Percentiles rank a stretch among this genome's conserved stretches.
Conservation (phyloP, 179 eudicot genomes). For the Corrigiola litoralis region DNA sequence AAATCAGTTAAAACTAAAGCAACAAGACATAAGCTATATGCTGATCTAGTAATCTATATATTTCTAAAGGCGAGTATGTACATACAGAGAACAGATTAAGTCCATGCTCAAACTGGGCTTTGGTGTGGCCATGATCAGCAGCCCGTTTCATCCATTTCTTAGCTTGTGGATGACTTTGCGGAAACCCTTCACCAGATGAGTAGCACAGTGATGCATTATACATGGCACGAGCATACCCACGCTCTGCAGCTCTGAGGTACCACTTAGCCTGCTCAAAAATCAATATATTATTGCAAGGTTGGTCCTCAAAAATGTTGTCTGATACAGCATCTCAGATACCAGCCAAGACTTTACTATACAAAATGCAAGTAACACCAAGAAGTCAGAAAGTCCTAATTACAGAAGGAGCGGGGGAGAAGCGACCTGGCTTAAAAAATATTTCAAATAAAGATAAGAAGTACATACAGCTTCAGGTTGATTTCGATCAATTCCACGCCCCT, state of each 20-base stretch:
- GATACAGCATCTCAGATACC: neutral
- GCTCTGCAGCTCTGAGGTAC: constrained; percentile 81
- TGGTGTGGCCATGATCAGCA: constrained; percentile 86
- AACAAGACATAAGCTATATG: too few relatives aligned
- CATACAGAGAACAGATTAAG: constrained; percentile 66
- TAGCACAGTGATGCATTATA: constrained; percentile 77
- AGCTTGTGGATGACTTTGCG: constrained; percentile 50
- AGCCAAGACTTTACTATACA: too few relatives aligned
- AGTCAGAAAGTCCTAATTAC: too few relatives aligned
- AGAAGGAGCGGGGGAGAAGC: neutral
- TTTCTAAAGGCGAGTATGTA: neutral
- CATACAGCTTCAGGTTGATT: constrained; percentile 60
- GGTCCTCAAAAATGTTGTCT: neutral
- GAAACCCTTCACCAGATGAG: constrained; percentile 67
- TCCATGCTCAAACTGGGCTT: constrained; percentile 90
- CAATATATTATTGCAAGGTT: constrained; percentile 3
- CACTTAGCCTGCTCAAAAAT: constrained; percentile 71
- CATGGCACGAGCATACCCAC: constrained; percentile 94
- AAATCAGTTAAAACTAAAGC: neutral
- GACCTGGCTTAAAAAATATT: neutral
- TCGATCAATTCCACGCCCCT: constrained; percentile 53
- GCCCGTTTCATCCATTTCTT: constrained; percentile 97
- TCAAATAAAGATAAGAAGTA: neutral
- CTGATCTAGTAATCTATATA: too few relatives aligned
- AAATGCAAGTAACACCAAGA: too few relatives aligned